Conservation (phyloP, 2,329 filamentous ascomycete species). For the Apiospora koreana region DNA sequence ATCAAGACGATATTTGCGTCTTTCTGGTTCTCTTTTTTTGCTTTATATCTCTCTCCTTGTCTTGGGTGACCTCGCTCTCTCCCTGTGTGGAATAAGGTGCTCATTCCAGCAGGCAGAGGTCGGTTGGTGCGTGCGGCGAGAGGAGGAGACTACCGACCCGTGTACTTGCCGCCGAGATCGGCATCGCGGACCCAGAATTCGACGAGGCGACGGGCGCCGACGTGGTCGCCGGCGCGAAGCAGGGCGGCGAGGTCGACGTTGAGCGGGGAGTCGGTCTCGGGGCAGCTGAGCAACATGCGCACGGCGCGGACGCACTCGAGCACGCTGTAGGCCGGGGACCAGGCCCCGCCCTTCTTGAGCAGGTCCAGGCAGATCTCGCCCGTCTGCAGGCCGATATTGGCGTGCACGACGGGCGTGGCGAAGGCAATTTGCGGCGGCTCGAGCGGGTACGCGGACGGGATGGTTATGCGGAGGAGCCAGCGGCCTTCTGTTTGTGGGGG, state of each 20-base stretch:
- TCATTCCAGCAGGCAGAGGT: neutral
- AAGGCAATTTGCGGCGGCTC: constrained; percentile 78
- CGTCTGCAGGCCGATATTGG: constrained; percentile 69
- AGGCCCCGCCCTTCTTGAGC: constrained; percentile 62
- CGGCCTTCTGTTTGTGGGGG: constrained; percentile 56
- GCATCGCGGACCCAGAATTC: constrained; percentile 63
- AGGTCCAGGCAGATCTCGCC: constrained; percentile 96
- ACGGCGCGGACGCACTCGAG: constrained; percentile 72
- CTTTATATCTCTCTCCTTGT: neutral
- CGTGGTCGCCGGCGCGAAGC: constrained; percentile 64
- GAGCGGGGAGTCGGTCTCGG: constrained; percentile 73
- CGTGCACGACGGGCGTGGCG: constrained; percentile 80
- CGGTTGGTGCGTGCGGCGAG: too few relatives aligned
- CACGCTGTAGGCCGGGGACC: constrained; percentile 86
- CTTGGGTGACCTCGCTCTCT: neutral
- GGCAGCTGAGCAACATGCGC: constrained; percentile 67
- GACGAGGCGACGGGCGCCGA: constrained; percentile 70
- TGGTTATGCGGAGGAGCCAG: constrained; percentile 78
- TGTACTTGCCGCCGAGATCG: constrained; percentile 47
- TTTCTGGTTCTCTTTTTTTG: neutral
- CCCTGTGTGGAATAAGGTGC: neutral
- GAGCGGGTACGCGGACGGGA: constrained; percentile 79
- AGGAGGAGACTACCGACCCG: constrained; percentile 32
- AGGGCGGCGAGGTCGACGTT: constrained; percentile 79
- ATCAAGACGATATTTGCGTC: neutral